A percentile compares a stretch with the other conserved stretches of the same genome.
phyloP scores from a whole-genome alignment of 345 rosid species.

The Anastatica hierochuntica region DNA sequence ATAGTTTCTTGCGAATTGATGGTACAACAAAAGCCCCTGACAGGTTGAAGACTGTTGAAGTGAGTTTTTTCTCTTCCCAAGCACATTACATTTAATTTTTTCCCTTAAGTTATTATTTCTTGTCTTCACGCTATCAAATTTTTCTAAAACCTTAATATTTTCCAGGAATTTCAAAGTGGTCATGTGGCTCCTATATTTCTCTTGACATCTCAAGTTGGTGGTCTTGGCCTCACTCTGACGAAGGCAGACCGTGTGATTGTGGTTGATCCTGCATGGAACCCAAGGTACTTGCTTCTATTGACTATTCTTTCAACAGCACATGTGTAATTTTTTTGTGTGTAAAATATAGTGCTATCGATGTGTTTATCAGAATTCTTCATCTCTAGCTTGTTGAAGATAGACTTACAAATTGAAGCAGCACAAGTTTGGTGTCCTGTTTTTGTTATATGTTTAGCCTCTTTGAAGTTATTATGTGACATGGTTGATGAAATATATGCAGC shows the following conservation, averaged over 20 bases:
- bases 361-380: background rate
- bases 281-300: conserved; percentile 58
- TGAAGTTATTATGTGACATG: background rate
- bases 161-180: conserved; percentile 84
- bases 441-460: background rate
- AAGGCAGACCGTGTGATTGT: conserved; percentile 97
- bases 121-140: conserved; percentile 18
- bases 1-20: conserved; percentile 75
- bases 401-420: too few species aligned
- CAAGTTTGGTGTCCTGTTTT: too few species aligned
- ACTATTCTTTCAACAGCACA: background rate
- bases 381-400: too few species aligned
- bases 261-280: conserved; percentile 99
- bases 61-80: conserved; percentile 25
- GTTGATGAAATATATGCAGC: conserved; percentile 32
- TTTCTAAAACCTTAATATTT: too few species aligned
- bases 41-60: conserved; percentile 75
- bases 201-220: conserved; percentile 96
- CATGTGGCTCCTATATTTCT: conserved; percentile 77
- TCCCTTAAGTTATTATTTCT: background rate
- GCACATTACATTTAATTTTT: background rate
- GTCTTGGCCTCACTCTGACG: conserved; percentile 95
- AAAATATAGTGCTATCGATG: background rate
- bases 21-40: conserved; percentile 86
- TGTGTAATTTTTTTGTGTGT: too few species aligned